These are phyloP conservation scores for Kwoniella heveanensis DNA, from an alignment of 768 basidiomycete genomes.

Conservation along the genomic window DNA sequence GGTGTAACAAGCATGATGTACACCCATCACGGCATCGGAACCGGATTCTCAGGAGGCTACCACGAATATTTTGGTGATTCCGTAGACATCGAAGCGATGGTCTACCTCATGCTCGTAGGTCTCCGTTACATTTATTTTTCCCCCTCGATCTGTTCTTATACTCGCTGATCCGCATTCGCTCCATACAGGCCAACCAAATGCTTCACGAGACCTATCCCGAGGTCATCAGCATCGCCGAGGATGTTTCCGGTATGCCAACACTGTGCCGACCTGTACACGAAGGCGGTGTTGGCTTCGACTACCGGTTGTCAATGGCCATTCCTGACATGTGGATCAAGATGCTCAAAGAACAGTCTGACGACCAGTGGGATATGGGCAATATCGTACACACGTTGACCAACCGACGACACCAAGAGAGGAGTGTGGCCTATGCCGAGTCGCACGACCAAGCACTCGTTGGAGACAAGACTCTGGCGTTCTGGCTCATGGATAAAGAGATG, in stretches of 20 bases:
- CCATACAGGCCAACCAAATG: conserved; percentile 80
- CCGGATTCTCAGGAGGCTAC: conserved; percentile 94
- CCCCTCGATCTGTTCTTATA: too few relatives aligned
- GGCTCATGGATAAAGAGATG: conserved; percentile 99
- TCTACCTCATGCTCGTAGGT: conserved; percentile 94
- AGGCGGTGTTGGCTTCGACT: conserved; percentile 96
- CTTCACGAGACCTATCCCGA: conserved; percentile 79
- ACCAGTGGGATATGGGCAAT: conserved; percentile 81
- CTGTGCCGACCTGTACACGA: conserved; percentile 74
- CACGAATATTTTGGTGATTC: conserved; percentile 92
- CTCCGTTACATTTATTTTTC: too few relatives aligned
- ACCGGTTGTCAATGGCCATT: conserved; percentile 95
- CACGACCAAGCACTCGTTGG: conserved; percentile 98
- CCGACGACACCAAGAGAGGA: conserved; percentile 83
- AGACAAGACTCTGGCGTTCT: conserved; percentile 98
- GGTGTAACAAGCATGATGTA: conserved; percentile 99
- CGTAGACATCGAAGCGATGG: conserved; percentile 85
- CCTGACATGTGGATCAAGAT: conserved; percentile 99
- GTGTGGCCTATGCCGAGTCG: conserved; percentile 89
- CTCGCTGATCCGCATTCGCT: background rate
- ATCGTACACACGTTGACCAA: conserved; percentile 90
- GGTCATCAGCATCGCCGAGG: conserved; percentile 91
- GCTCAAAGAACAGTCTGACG: conserved; percentile 84
- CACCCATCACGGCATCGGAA: conserved; percentile 92
- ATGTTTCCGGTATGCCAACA: conserved; percentile 98